Conservation (phyloP, 495 filamentous ascomycete genomes). For the Penicillium lagena region DNA sequence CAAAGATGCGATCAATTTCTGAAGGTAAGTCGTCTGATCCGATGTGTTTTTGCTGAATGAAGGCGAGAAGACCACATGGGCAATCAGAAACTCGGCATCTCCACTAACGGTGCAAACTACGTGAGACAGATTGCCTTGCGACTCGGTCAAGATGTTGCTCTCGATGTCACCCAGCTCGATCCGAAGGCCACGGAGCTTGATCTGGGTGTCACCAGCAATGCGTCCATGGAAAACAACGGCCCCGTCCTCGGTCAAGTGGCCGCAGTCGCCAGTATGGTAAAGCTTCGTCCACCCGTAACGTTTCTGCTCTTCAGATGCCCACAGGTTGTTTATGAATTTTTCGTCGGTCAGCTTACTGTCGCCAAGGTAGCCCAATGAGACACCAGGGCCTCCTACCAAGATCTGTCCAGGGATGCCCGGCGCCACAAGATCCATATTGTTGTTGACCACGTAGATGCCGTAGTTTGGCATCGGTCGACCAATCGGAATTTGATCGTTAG, state of each 20-base stretch:
- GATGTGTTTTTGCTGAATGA: neutral
- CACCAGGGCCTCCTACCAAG: conserved; percentile 25
- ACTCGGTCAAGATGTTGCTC: too few relatives aligned
- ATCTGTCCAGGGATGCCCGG: conserved; percentile 40
- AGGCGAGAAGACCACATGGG: conserved; percentile 20
- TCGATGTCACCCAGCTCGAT: conserved; percentile 39
- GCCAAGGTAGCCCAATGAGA: conserved; percentile 28
- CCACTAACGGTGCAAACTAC: neutral
- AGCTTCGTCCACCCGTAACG: conserved; percentile 16
- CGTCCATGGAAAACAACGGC: conserved; percentile 16
- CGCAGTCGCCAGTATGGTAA: conserved; percentile 11
- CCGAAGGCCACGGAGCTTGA: conserved; percentile 41
- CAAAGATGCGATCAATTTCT: conserved; percentile 23
- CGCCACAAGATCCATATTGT: conserved; percentile 29
- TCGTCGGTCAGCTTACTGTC: conserved; percentile 25
- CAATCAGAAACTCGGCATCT: conserved; percentile 23
- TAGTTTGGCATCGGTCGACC: conserved; percentile 30
- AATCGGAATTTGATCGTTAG: neutral
- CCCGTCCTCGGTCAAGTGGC: conserved; percentile 14
- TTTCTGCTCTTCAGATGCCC: too few relatives aligned
- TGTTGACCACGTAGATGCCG: conserved; percentile 37
- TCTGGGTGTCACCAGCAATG: conserved; percentile 28
- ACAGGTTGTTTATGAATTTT: conserved; percentile 12
- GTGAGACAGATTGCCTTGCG: too few relatives aligned
- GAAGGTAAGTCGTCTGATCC: conserved; percentile 11